These are phyloP conservation scores for Phytopythium vexans DNA, from an alignment of 352 stramenopile genomes.

Conservation along the genomic window DNA sequence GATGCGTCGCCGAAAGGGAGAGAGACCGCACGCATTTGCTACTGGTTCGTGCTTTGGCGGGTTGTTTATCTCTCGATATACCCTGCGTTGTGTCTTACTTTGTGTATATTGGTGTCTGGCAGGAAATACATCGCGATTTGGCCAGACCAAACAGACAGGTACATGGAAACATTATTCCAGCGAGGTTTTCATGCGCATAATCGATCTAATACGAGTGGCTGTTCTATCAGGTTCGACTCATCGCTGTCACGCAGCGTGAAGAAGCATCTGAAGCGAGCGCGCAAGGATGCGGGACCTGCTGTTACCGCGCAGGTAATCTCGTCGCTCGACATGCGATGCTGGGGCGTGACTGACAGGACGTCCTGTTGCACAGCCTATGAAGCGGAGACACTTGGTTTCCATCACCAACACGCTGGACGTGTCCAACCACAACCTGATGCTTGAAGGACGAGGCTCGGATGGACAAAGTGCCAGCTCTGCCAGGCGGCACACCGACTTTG, in stretches of 20 bases:
- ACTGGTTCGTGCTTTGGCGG: conserved; percentile 34
- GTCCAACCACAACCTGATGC: not conserved
- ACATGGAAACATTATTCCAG: not conserved
- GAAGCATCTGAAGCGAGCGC: conserved; percentile 58
- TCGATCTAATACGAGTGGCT: no score
- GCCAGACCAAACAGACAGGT: conserved; percentile 45
- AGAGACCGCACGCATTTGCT: conserved; percentile 53
- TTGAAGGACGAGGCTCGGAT: no score
- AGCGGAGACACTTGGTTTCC: conserved; percentile 49
- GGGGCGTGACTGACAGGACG: not conserved
- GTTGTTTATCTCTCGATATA: not conserved
- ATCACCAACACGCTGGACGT: conserved; percentile 55
- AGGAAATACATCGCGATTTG: conserved; percentile 52
- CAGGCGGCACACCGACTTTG: no score
- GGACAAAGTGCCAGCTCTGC: no score
- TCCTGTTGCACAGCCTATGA: conserved; percentile 21
- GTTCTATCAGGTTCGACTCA: not conserved
- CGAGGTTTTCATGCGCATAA: no score
- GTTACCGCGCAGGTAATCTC: conserved; percentile 23
- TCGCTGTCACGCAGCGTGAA: conserved; percentile 45
- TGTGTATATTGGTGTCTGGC: not conserved
- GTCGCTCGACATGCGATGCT: not conserved
- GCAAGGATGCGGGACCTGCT: conserved; percentile 23
- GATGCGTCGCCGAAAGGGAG: conserved; percentile 56
- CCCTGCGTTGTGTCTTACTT: not conserved